Conservation (phyloP, 2,329 filamentous ascomycete species). For the Ceratocystiopsis sp. region DNA sequence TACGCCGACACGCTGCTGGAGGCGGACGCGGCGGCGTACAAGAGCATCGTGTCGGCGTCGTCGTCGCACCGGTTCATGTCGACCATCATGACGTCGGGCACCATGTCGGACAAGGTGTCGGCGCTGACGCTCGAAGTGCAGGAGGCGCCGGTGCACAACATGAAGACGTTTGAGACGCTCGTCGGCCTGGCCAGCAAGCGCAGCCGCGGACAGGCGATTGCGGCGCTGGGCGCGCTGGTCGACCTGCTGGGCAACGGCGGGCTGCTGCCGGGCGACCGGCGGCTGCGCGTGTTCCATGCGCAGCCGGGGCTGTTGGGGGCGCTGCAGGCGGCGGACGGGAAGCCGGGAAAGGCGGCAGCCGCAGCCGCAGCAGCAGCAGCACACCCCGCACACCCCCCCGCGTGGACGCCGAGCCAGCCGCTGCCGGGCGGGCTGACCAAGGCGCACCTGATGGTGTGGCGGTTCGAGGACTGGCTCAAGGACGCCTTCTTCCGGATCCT, state of each 20-base stretch:
- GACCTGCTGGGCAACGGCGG: slow-evolving; percentile 85
- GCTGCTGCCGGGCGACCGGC: slow-evolving; percentile 65
- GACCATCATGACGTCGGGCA: slow-evolving; percentile 92
- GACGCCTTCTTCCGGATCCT: slow-evolving; percentile 84
- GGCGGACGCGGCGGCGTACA: slow-evolving; percentile 60
- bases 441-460: slow-evolving; percentile 70
- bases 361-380: not conserved
- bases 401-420: slow-evolving; percentile 51
- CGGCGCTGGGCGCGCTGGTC: slow-evolving; percentile 82
- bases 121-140: slow-evolving; percentile 87
- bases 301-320: slow-evolving; percentile 62
- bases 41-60: slow-evolving; percentile 54
- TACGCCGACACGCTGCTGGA: slow-evolving; percentile 63
- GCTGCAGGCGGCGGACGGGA: slow-evolving; percentile 36
- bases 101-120: slow-evolving; percentile 90
- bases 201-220: slow-evolving; percentile 80
- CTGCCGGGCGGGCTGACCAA: slow-evolving; percentile 60
- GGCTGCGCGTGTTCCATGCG: slow-evolving; percentile 59
- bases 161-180: slow-evolving; percentile 73
- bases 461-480: slow-evolving; percentile 92
- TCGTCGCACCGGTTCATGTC: slow-evolving; percentile 93
- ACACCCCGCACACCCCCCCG: slow-evolving; percentile 11
- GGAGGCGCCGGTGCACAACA: slow-evolving; percentile 88
- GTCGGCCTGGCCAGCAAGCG: slow-evolving; percentile 77
- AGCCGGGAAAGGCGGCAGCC: not conserved